Evolutionary conservation across 306 rosid species (phyloP).

Genomic region (Vigna reflexopilosa): DNA sequence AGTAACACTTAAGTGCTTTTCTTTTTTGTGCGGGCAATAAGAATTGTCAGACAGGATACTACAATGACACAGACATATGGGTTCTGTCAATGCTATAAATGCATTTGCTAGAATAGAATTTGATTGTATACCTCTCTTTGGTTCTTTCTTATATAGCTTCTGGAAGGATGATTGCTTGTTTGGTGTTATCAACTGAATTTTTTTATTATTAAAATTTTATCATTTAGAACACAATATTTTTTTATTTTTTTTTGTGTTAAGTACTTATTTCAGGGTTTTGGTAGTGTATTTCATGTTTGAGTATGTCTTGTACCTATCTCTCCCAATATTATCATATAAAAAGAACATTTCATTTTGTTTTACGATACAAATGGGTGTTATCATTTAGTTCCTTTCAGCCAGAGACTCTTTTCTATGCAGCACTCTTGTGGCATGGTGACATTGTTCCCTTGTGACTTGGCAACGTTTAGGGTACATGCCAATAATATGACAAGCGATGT

Average conservation of each 20-base stretch:
- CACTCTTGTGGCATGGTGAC: constrained; percentile 19
- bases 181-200: not conserved
- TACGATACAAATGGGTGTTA: not conserved
- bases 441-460: not conserved
- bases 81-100: not conserved
- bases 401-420: constrained; percentile 6
- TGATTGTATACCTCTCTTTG: not conserved
- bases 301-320: not conserved
- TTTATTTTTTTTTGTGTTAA: not conserved
- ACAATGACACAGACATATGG: constrained; percentile 1
- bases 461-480: not conserved
- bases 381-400: constrained; percentile 15
- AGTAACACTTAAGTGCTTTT: constrained; percentile 26
- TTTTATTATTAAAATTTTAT: constrained; percentile 10
- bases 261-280: not conserved
- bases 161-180: not conserved
- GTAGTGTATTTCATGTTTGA: constrained; percentile 4
- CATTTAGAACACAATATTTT: not conserved
- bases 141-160: constrained; percentile 4
- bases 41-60: constrained; percentile 21
- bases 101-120: constrained; percentile 30
- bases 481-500: not conserved
- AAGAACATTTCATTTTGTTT: not conserved
- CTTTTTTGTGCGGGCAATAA: constrained; percentile 16
- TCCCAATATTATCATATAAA: not conserved